Evolutionary conservation across 305 asterid genomes (phyloP), one percentile per base, ranked within the genome.

Genomic region (Withania somnifera): DNA sequence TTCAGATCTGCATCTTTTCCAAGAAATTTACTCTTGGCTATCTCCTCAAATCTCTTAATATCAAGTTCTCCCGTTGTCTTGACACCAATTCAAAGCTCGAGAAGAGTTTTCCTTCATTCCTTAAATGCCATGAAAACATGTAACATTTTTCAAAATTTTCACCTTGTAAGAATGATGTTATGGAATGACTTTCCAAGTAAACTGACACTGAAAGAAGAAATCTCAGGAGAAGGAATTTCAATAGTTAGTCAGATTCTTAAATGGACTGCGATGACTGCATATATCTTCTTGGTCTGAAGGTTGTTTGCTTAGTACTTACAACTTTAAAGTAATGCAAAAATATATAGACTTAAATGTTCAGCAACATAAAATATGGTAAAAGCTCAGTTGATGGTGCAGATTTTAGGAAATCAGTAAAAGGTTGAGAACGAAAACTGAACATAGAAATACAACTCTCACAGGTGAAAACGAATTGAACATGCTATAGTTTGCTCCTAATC

Each of bases 11-110:
- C 63, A 71, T 77, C 63, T 28, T 26, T 3, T 34, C 58, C 61
- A 14, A 66, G 11, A 28, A 40, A 47, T 56, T 17, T 82, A 19
- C 28, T 40, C 80, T 68, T 80, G 17, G 77, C 53, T 28, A 85
- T 84, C 47, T 32, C 58, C 15, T 34, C 10, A 67, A 86, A 88
- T 14, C 79, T 73, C 22, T 26, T 66, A 11, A 2, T 0, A 42
- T 88, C 83, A 11, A 88, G 40, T 60, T 82, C 87, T 38, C 89
- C 89, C 84, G 84, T 67, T 84, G 51, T 84, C 84, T 84, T 88
- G 61, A 86, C 60, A 13, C 89, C 82, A 11, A 88, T 84, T n/a
- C 81, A 58, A 13, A 28, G 82, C 69, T 34, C 64, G 78, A 56
- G 84, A 51, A 28, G 79, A 1, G 7, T 28, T 28, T 20, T 69